phyloP scores from a whole-genome alignment of 2,329 filamentous ascomycete genomes.

The Fusarium haematococcum region DNA sequence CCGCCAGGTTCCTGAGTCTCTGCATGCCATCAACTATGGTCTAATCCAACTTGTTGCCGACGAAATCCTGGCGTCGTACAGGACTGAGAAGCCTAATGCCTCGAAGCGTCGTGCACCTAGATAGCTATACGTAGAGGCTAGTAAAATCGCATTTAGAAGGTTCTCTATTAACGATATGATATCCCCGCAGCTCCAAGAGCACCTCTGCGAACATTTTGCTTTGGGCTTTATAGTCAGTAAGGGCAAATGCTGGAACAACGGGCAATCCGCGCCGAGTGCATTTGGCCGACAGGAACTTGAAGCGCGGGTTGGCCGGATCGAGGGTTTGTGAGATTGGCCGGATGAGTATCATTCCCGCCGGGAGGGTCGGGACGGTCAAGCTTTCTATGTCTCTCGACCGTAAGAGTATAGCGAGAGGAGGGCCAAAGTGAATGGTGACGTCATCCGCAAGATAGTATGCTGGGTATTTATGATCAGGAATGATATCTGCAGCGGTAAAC shows the following conservation, averaged over 20 bases:
- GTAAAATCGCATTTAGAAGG: conserved; percentile 10
- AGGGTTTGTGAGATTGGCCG: neutral
- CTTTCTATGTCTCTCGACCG: conserved; percentile 8
- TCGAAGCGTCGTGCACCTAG: neutral
- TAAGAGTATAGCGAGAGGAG: conserved; percentile 19
- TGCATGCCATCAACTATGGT: conserved; percentile 13
- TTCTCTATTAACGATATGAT: conserved; percentile 9
- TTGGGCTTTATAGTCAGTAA: conserved; percentile 1
- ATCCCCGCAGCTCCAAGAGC: conserved; percentile 12
- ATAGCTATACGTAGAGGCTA: conserved; percentile 7
- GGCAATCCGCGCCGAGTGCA: conserved; percentile 1
- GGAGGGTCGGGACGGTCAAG: neutral
- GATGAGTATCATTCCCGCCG: neutral
- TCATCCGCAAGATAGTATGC: conserved; percentile 15
- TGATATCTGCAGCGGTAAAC: conserved; percentile 20
- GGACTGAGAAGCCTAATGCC: conserved; percentile 12
- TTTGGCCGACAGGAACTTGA: neutral
- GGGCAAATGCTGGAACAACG: neutral
- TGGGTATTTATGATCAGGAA: conserved; percentile 18
- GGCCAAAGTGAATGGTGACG: conserved; percentile 16
- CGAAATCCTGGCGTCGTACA: conserved; percentile 7
- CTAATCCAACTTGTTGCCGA: conserved; percentile 12
- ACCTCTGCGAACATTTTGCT: conserved; percentile 10
- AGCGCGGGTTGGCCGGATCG: neutral
- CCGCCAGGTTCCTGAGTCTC: conserved; percentile 10